Evolutionary conservation across 768 basidiomycete genomes (phyloP).

Genomic region (Pleurotus cornucopiae): DNA sequence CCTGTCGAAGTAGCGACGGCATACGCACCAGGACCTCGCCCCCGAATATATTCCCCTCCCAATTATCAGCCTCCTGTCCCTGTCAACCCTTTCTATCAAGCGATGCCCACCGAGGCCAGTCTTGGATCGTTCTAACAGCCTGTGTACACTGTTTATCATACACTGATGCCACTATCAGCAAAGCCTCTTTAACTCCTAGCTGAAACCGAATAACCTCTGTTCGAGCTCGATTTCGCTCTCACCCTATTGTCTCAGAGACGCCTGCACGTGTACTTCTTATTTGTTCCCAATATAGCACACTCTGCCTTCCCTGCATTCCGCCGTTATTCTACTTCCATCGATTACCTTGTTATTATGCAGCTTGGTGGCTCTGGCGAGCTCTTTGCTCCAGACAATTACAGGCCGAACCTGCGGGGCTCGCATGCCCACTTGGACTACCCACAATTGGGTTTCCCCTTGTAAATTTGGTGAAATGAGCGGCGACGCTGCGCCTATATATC

Average conservation of each 20-base stretch:
- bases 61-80: conserved; percentile 14
- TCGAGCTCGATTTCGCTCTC: not conserved
- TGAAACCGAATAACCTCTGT: not conserved
- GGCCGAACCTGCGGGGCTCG: conserved; percentile 8
- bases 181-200: not conserved
- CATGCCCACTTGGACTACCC: conserved; percentile 14
- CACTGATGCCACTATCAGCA: not conserved
- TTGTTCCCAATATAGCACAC: conserved; percentile 4
- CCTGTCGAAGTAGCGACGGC: conserved; percentile 30
- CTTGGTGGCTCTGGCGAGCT: not conserved
- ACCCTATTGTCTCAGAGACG: conserved; percentile 6
- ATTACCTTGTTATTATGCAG: conserved; percentile 2
- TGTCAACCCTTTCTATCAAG: not conserved
- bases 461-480: conserved; percentile 9
- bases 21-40: conserved; percentile 23
- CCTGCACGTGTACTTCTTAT: conserved; percentile 7
- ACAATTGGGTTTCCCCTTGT: conserved; percentile 30
- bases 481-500: not conserved
- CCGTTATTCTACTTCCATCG: conserved; percentile 3
- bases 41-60: conserved; percentile 25
- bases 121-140: not conserved
- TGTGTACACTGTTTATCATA: not conserved
- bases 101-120: not conserved
- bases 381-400: conserved; percentile 17
- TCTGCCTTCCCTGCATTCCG: not conserved